A percentile compares a stretch with the other conserved stretches of the same genome.
phyloP scores from a whole-genome alignment of 208 protist species.

The Entamoeba moshkovskii region DNA sequence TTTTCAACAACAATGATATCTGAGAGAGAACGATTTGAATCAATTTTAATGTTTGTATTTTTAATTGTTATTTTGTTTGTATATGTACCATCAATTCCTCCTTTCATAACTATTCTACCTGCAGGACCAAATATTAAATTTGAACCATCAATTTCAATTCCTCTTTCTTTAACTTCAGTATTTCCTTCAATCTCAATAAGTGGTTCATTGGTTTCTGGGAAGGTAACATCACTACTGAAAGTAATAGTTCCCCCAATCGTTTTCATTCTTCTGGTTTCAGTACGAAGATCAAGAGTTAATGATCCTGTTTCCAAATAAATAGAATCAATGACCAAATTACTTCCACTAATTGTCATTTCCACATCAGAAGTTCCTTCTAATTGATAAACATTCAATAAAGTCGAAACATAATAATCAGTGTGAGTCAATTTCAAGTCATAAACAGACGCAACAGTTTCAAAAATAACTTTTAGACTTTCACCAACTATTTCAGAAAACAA shows the following conservation, averaged over 20 bases:
- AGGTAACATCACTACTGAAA: neutral
- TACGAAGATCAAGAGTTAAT: neutral
- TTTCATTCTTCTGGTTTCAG: neutral
- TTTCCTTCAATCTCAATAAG: too few species aligned
- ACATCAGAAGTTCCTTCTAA: too few species aligned
- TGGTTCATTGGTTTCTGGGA: too few species aligned
- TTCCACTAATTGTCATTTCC: too few species aligned
- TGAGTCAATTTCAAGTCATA: neutral
- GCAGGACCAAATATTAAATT: too few species aligned
- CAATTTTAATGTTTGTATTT: neutral
- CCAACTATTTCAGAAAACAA: neutral
- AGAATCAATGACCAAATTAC: neutral
- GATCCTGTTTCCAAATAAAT: neutral
- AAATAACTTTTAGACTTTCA: neutral
- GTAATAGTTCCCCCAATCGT: neutral
- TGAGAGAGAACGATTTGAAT: neutral
- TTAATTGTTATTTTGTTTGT: neutral
- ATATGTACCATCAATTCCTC: neutral
- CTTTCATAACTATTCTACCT: neutral
- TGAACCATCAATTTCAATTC: too few species aligned
- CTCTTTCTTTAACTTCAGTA: too few species aligned
- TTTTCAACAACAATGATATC: neutral
- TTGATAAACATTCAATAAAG: neutral
- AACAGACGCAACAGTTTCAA: neutral
- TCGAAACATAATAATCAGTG: neutral